Evolutionary conservation across 1,284 basidiomycete genomes (phyloP).

Genomic region (Crepidotus sp.): DNA sequence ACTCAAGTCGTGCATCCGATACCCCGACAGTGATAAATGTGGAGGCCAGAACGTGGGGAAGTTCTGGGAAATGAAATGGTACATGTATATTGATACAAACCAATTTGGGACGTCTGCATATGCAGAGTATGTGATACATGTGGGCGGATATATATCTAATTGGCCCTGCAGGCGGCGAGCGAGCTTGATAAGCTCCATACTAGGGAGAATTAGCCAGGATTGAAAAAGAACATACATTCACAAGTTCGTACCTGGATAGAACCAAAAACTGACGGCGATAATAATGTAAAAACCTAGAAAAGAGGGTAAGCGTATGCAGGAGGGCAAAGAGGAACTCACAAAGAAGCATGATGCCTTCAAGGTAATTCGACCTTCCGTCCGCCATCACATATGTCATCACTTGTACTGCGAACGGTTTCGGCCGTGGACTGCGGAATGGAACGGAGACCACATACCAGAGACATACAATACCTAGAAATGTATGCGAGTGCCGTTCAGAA

Average conservation of each 20-base stretch:
- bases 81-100: slow-evolving; percentile 6
- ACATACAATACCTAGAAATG: slow-evolving; percentile 13
- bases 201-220: background rate
- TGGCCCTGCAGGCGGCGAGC: slow-evolving; percentile 2
- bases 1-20: no score
- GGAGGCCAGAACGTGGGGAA: no score
- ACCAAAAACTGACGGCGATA: slow-evolving; percentile 34
- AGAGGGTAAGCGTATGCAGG: background rate
- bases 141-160: background rate
- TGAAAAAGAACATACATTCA: background rate
- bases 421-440: background rate
- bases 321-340: background rate
- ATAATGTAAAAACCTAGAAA: slow-evolving; percentile 28
- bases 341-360: slow-evolving; percentile 12
- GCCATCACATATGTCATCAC: slow-evolving; percentile 45
- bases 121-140: no score
- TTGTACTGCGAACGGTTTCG: slow-evolving; percentile 31
- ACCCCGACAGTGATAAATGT: no score
- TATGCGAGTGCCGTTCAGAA: slow-evolving; percentile 32
- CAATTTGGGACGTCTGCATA: slow-evolving; percentile 1
- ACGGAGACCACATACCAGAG: slow-evolving; percentile 5
- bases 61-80: no score
- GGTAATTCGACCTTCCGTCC: slow-evolving; percentile 35
- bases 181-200: slow-evolving; percentile 10
- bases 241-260: slow-evolving; percentile 28